Evolutionary conservation across 257 asterid species (phyloP).

Genomic region (Solanum habrochaites): DNA sequence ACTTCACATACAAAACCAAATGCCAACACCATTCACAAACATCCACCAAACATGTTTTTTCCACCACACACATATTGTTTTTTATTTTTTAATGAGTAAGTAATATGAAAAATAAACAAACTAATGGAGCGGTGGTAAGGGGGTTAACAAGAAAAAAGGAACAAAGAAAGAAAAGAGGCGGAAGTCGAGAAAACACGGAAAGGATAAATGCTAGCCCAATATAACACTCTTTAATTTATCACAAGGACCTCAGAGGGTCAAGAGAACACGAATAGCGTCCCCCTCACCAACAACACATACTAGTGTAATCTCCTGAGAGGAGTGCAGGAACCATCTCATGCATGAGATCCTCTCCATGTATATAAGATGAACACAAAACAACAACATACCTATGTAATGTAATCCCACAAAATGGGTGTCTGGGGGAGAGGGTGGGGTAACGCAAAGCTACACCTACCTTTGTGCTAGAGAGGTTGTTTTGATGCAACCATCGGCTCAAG

Average conservation of each 20-base stretch:
- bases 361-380: not conserved
- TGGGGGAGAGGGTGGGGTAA: not conserved
- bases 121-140: no score
- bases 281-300: not conserved
- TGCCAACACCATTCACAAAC: no score
- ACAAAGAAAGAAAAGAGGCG: not conserved
- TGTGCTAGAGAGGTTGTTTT: not conserved
- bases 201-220: not conserved
- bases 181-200: not conserved
- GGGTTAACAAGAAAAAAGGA: not conserved
- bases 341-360: not conserved
- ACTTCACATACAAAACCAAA: not conserved
- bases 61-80: no score
- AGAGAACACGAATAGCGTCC: not conserved
- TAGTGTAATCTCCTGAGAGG: not conserved
- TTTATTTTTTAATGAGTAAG: not conserved
- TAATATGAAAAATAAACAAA: not conserved
- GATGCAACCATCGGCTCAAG: not conserved
- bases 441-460: not conserved
- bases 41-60: no score
- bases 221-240: not conserved
- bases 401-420: not conserved
- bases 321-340: not conserved
- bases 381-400: not conserved
- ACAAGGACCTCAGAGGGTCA: not conserved